These are phyloP conservation scores for Nicotiana obtusifolia DNA, from an alignment of 257 asterid genomes.

Conservation along the genomic window DNA sequence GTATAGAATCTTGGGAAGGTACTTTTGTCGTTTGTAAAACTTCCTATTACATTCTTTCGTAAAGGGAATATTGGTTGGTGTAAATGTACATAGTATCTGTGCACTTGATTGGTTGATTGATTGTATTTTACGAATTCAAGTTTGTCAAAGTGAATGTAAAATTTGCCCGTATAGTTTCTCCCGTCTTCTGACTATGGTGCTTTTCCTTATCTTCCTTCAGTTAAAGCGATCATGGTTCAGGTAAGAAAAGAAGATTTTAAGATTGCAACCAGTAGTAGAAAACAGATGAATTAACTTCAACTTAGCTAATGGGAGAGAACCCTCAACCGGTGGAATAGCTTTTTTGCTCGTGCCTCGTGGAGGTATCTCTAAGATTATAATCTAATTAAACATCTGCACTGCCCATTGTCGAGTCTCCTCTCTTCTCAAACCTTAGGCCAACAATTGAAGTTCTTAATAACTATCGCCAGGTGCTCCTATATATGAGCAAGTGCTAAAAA, in stretches of 20 bases:
- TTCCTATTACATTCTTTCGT: conserved; percentile 6
- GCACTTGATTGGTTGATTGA: neutral
- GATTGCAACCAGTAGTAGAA: neutral
- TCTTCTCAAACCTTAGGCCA: neutral
- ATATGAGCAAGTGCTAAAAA: neutral
- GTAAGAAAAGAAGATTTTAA: neutral
- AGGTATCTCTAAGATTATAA: neutral
- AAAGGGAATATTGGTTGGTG: neutral
- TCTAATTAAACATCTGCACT: neutral
- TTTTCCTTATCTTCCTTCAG: neutral
- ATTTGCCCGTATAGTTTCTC: neutral
- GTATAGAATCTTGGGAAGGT: neutral
- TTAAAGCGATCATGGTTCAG: neutral
- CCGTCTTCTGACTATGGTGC: neutral
- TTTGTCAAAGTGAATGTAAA: conserved; percentile 10
- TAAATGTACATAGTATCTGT: neutral
- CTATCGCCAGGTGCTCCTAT: neutral
- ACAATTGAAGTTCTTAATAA: neutral
- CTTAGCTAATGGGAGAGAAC: neutral
- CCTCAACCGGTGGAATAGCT: neutral
- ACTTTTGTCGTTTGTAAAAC: neutral
- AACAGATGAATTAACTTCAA: neutral
- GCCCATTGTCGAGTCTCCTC: neutral
- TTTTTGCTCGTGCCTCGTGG: neutral
- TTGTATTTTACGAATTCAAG: neutral